Base-by-base conservation (phyloP, 2,329 filamentous ascomycete genomes). In the Diaporthe capsici region DNA sequence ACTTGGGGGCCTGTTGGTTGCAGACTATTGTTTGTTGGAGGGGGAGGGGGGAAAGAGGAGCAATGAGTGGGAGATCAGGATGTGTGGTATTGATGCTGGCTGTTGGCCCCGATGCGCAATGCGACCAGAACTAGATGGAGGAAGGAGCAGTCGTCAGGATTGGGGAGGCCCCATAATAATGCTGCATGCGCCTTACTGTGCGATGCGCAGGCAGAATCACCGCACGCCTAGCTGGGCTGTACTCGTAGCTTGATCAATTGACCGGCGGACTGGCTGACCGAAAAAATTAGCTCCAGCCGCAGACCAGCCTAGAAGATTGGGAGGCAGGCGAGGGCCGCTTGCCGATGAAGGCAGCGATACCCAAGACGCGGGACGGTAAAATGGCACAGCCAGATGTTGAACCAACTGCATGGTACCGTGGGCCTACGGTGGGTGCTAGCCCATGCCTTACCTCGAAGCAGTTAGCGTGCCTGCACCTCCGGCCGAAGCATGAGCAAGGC, bases 141-240 rank as follows among this genome's bases (percentile, higher is more conserved):
- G 63, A 49, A 51, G 63, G 63, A 67, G 28, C 63, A 67, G 61
- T 51, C 22, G 47, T 31, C 25, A 68, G 63, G 63, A 51, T 65
- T 65, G 25, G 28, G 55, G 42, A 37, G 25, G 39, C 61, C 42
- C 61, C 61, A 65, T 65, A 47, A 13, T 39, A 39, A 67, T 13
- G 37, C 37, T 8, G n/a, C 37, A 61, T 61, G 34, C 60, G 37
- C 60, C 60, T 61, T 61, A n/a, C 37, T 63, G n/a, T 42, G 20
- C 31, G 42, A 31, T 65, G 15, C 34, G 47, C 47, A 68, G 65
- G 47, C 65, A 68, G 44, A 51, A 65, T 17, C 61, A 15, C 20
- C 34, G 51, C 25, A 31, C 51, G 3, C 51, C n/a, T 31, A 25
- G 51, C 51, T 17, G 51, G 51, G 51, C 53, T 34, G 17, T 7